Conservation (phyloP, 2,329 filamentous ascomycete species). For the Hypoxylon rubiginosum region DNA sequence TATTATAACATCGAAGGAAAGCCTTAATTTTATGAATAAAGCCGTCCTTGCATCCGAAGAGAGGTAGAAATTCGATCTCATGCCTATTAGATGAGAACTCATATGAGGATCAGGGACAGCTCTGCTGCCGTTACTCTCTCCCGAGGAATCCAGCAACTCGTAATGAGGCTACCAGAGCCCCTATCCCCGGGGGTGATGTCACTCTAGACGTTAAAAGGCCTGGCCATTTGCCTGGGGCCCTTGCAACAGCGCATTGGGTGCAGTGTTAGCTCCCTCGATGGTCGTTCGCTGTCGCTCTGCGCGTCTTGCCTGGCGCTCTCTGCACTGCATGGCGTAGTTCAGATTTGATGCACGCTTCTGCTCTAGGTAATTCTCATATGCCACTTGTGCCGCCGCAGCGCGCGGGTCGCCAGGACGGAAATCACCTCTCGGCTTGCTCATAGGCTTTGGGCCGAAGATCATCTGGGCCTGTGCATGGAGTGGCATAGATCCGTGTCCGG, state of each 20-base stretch:
- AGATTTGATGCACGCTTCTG: slow-evolving; percentile 44
- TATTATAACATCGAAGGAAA: background rate
- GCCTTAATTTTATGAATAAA: background rate
- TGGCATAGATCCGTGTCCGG: slow-evolving; percentile 6
- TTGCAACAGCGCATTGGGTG: background rate
- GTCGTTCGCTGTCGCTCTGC: slow-evolving; percentile 34
- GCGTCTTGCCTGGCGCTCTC: slow-evolving; percentile 49
- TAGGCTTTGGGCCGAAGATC: slow-evolving; percentile 51
- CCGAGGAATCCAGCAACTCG: background rate
- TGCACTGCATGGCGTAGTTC: slow-evolving; percentile 46
- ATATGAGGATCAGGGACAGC: background rate
- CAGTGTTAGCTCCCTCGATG: background rate
- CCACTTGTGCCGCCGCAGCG: slow-evolving; percentile 43
- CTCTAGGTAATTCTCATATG: slow-evolving; percentile 52
- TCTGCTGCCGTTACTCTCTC: background rate
- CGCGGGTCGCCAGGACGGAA: slow-evolving; percentile 41
- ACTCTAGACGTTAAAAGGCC: background rate
- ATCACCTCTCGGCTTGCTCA: slow-evolving; percentile 49
- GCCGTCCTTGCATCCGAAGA: background rate
- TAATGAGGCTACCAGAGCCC: background rate
- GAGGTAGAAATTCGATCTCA: background rate
- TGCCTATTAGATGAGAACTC: background rate
- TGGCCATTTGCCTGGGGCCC: background rate
- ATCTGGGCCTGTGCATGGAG: slow-evolving; percentile 40
- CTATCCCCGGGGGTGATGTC: background rate